A percentile compares a stretch with the other conserved stretches of the same genome.
Conservation (phyloP, 1,284 basidiomycete genomes). For the Irpex sp. region DNA sequence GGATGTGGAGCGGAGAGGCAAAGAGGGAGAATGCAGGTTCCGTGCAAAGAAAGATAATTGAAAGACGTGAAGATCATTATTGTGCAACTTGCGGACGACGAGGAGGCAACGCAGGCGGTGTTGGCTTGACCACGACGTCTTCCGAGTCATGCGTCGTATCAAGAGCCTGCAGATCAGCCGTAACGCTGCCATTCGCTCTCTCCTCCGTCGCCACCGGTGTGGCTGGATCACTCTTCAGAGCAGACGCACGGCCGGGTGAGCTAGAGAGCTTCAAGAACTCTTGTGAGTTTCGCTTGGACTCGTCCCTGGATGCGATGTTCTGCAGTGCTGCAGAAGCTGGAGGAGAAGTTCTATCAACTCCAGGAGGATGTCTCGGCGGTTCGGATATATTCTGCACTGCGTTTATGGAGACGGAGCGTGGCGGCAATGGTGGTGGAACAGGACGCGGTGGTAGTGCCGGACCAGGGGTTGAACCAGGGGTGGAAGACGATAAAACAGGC, state of each 20-base stretch:
- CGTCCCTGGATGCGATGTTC: slow-evolving; percentile 49
- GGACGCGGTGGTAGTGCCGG: slow-evolving; percentile 24
- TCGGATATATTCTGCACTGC: slow-evolving; percentile 21
- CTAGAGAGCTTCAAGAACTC: slow-evolving; percentile 7
- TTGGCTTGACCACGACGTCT: slow-evolving; percentile 10
- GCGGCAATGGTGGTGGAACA: slow-evolving; percentile 56
- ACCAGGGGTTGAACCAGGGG: slow-evolving; percentile 11
- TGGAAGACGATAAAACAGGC: slow-evolving; percentile 16
- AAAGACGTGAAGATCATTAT: neutral
- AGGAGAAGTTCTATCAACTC: slow-evolving; percentile 21
- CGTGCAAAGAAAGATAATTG: neutral
- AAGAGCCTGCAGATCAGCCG: neutral
- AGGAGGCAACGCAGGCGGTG: slow-evolving; percentile 23
- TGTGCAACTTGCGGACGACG: slow-evolving; percentile 16
- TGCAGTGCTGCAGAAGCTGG: slow-evolving; percentile 52
- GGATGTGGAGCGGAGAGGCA: neutral
- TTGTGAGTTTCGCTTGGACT: slow-evolving; percentile 27
- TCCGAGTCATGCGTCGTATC: neutral
- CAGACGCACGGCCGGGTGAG: neutral
- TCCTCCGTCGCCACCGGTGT: slow-evolving; percentile 10
- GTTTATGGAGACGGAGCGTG: slow-evolving; percentile 40
- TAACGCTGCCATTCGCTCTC: neutral
- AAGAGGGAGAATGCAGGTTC: no score
- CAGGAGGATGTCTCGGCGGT: slow-evolving; percentile 20
- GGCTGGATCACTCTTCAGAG: neutral